Evolutionary conservation across 306 rosid species (phyloP).

Genomic region (barrel medic (Medicago truncatula)): MtrunA17r5.0-ANR NC_053042.1:14616501-14617000

Average conservation of each 20-base stretch:
- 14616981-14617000: conserved; percentile 44
- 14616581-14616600: not conserved
- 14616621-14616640: conserved; percentile 40
- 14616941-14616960: conserved; percentile 1
- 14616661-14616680: conserved; percentile 16
- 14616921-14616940: not conserved
- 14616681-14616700: conserved; percentile 22
- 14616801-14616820: conserved; percentile 42
- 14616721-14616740: conserved; percentile 39
- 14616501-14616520: too few relatives aligned
- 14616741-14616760: conserved; percentile 28
- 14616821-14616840: conserved; percentile 8
- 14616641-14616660: conserved; percentile 40
- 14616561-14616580: too few relatives aligned
- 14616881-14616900: conserved; percentile 36
- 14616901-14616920: conserved; percentile 10
- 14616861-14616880: conserved; percentile 45
- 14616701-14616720: conserved; percentile 44
- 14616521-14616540: too few relatives aligned
- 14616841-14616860: conserved; percentile 34
- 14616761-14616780: conserved; percentile 34
- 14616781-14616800: conserved; percentile 43
- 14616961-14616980: conserved; percentile 32
- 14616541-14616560: too few relatives aligned
- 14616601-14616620: not conserved